A percentile compares a stretch with the other conserved stretches of the same genome.
These are phyloP conservation scores for Boletus fagicola DNA, from an alignment of 768 basidiomycete genomes.

Conservation along the genomic window DNA sequence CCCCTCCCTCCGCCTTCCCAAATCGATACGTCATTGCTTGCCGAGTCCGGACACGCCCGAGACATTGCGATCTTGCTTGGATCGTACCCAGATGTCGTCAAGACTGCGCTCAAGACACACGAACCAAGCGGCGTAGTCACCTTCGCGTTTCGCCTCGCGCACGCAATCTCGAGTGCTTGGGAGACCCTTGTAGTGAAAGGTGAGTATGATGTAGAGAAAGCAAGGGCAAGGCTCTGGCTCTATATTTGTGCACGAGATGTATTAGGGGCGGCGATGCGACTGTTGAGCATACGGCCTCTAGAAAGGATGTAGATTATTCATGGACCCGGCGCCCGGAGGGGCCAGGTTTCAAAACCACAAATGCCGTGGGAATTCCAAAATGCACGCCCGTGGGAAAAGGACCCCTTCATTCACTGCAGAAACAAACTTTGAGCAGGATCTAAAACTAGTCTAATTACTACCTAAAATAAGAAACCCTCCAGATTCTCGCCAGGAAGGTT, in stretches of 20 bases:
- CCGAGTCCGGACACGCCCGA: conserved; percentile 67
- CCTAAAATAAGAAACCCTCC: too few species aligned
- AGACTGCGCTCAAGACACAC: conserved; percentile 76
- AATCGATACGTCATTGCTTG: conserved; percentile 67
- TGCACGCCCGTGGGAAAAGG: too few species aligned
- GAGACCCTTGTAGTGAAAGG: conserved; percentile 86
- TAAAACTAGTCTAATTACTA: too few species aligned
- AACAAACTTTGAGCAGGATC: too few species aligned
- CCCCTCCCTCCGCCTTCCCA: conserved; percentile 69
- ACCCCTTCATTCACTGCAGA: too few species aligned
- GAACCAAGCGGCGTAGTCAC: conserved; percentile 93
- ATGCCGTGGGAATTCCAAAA: too few species aligned
- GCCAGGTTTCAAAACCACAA: too few species aligned
- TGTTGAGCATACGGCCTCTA: conserved; percentile 85
- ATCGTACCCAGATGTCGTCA: conserved; percentile 88
- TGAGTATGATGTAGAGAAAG: conserved; percentile 72
- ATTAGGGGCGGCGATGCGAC: conserved; percentile 78
- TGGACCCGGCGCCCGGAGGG: too few species aligned
- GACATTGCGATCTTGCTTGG: conserved; percentile 87
- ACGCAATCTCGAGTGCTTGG: conserved; percentile 91
- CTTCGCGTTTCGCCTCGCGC: conserved; percentile 81
- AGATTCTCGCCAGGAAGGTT: too few species aligned
- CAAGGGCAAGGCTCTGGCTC: conserved; percentile 82
- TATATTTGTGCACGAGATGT: conserved; percentile 89
- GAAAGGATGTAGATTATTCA: conserved; percentile 78